phyloP scores from a whole-genome alignment of 225 moss, liverwort and hornwort species.

The Climacium dendroides region DNA sequence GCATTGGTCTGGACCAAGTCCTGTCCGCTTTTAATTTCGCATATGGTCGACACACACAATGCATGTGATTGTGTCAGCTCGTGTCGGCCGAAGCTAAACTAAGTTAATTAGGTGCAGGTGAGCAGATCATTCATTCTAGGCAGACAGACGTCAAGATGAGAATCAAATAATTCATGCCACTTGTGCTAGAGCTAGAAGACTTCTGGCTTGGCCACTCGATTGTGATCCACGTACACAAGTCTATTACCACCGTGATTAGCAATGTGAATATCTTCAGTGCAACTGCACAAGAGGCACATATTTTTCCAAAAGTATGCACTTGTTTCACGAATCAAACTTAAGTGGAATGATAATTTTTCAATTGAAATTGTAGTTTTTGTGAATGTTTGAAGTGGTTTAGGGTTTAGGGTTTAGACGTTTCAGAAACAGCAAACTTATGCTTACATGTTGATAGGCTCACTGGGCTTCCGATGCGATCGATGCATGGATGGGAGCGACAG shows the following conservation, averaged over 20 bases:
- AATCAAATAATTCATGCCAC: background rate
- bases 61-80: background rate
- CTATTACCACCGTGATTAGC: no score
- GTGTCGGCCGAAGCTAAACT: background rate
- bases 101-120: background rate
- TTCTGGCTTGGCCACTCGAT: background rate
- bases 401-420: no score
- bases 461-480: background rate
- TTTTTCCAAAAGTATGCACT: no score
- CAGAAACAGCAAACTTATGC: no score
- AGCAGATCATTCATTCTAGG: background rate
- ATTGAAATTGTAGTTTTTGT: no score
- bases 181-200: background rate
- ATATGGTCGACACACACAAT: background rate
- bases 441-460: background rate
- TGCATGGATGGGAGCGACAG: background rate
- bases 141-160: background rate
- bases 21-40: background rate
- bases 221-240: background rate
- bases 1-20: background rate
- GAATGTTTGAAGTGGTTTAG: no score
- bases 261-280: no score
- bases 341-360: no score
- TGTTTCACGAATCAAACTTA: no score
- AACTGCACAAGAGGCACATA: no score